These are phyloP conservation scores for Candida chilensis DNA, from an alignment of 805 yeast genomes.

Conservation along the genomic window DNA sequence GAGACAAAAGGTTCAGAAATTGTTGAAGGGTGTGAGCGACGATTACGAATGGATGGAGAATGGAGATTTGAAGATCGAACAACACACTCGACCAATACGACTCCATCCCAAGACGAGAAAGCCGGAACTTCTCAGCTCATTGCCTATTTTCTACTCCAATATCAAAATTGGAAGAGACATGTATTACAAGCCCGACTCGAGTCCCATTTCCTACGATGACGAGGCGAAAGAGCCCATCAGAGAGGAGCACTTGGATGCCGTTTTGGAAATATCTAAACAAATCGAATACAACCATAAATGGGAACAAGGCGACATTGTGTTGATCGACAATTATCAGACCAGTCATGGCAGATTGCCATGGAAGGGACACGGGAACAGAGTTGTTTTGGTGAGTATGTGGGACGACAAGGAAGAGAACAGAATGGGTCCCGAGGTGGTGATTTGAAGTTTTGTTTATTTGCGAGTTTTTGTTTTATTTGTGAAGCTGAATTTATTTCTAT, in stretches of 20 bases:
- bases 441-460: constrained; percentile 9
- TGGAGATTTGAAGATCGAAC: constrained; percentile 14
- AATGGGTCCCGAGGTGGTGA: constrained; percentile 8
- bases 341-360: constrained; percentile 22
- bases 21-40: constrained; percentile 13
- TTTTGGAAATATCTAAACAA: constrained; percentile 8
- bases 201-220: too few species aligned
- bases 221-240: too few species aligned
- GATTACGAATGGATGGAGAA: constrained; percentile 14
- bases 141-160: too few species aligned
- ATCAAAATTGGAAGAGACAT: too few species aligned
- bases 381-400: constrained; percentile 27
- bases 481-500: too few species aligned
- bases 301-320: constrained; percentile 20
- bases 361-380: constrained; percentile 14
- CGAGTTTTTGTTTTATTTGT: too few species aligned
- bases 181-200: too few species aligned
- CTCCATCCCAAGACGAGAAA: too few species aligned
- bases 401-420: constrained; percentile 10
- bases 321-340: constrained; percentile 22
- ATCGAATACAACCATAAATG: constrained; percentile 16
- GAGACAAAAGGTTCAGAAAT: constrained; percentile 12
- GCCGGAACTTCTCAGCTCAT: too few species aligned
- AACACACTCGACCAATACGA: constrained; percentile 13
- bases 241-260: constrained; percentile 7